Base-by-base conservation (phyloP, 2,329 filamentous ascomycete species). In the Xenoacremonium recifei region DNA sequence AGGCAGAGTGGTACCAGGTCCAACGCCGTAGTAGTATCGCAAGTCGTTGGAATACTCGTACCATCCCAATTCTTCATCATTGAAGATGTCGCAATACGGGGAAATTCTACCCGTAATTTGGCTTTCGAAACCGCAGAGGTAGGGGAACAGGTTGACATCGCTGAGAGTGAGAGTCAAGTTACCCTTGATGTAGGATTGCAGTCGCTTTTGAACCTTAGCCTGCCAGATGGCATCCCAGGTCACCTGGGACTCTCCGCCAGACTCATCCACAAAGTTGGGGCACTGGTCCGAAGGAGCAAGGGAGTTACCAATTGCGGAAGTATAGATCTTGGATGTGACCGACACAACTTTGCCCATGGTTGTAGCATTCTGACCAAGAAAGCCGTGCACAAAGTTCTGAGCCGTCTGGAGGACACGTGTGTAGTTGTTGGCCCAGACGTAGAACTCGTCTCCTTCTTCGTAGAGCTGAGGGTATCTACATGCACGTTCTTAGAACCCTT, bases 21-120 rank as follows among this genome's bases (percentile, higher is more conserved):
- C 82, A 2, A 74, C 69, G 10, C 80, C 80, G 53, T 86, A 85
- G 64, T 79, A 85, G 61, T 87, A 87, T 21, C 81, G 75, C 29
- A 87, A 63, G 54, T 87, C 83, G 49, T 87, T 81, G 2, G 73
- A 70, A 58, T 87, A 87, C 53, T 86, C 81, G 50, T 86, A 87
- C 50, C 76, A 64, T 21, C 74, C 66, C 40, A 84, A 70, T 59
- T 87, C 84, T 3, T 78, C 67, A 23, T 82, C 68, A 3, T 75
- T 81, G 53, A 85, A 82, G 13, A 84, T 68, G 37, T 68, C 66
- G 57, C 84, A 87, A 68, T 79, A 86, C 0, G 81, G 78, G 4
- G 79, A 84, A 4, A 78, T 60, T 2, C 64, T 65, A 2, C 83
- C 82, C 0, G 71, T 79, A 49, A 87, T 85, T 53, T 87, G 83